Percentiles rank a stretch among this genome's conserved stretches.
These are phyloP conservation scores for Plasmodium sp. DNA, from an alignment of 169 alveolate species.

Conservation along the genomic window DNA sequence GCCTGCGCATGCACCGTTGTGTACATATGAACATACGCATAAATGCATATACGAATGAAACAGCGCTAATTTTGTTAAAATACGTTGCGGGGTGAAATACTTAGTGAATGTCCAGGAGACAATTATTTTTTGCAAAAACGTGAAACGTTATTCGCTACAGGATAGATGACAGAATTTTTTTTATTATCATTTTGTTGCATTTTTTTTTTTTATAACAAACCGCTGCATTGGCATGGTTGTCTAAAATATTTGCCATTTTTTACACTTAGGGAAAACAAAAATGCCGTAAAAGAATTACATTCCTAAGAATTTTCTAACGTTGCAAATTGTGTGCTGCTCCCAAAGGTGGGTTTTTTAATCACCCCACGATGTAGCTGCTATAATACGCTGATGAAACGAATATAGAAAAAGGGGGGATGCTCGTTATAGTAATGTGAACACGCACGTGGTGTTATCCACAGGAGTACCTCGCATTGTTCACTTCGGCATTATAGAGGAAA, in stretches of 20 bases:
- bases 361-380: not conserved
- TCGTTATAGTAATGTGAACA: not conserved
- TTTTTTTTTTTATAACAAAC: no score
- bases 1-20: not conserved
- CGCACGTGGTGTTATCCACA: not conserved
- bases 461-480: not conserved
- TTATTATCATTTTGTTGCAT: not conserved
- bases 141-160: not conserved
- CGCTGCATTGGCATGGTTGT: not conserved
- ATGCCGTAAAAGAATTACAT: not conserved
- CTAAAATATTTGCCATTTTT: not conserved
- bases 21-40: not conserved
- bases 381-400: not conserved
- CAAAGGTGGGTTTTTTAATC: not conserved
- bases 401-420: not conserved
- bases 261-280: not conserved
- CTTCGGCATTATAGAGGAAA: not conserved
- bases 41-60: not conserved
- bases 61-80: not conserved
- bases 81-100: not conserved
- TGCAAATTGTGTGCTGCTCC: not conserved
- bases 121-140: not conserved
- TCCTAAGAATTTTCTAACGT: not conserved
- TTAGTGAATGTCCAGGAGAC: not conserved
- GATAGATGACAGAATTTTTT: no score